Percentiles rank a stretch among this genome's conserved stretches.
phyloP scores from a whole-genome alignment of 1,284 basidiomycete species.

The Fomitopsis pinicola region DNA sequence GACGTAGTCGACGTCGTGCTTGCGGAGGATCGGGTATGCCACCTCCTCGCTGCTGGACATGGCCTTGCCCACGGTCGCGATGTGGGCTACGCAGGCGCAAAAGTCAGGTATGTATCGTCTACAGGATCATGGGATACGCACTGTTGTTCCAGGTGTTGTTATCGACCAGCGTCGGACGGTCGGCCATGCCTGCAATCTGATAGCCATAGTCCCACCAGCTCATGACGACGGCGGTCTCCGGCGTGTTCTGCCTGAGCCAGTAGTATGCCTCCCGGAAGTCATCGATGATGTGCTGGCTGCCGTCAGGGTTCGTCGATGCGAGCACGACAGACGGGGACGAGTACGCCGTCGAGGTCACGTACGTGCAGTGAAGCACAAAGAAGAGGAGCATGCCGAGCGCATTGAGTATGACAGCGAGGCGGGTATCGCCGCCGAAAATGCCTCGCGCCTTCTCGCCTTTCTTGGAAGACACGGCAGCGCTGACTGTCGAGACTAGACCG shows the following conservation, averaged over 20 bases:
- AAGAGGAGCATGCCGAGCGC: constrained; percentile 79
- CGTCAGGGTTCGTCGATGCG: constrained; percentile 78
- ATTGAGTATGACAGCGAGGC: constrained; percentile 74
- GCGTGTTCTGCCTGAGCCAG: constrained; percentile 96
- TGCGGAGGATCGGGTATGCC: constrained; percentile 93
- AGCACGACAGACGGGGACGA: constrained; percentile 98
- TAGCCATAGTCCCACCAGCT: constrained; percentile 99
- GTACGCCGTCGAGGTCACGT: constrained; percentile 93
- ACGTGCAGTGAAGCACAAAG: constrained; percentile 97
- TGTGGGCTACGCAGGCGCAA: constrained; percentile 59
- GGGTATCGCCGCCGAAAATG: constrained; percentile 84
- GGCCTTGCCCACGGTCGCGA: constrained; percentile 95
- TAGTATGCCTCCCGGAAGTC: constrained; percentile 99
- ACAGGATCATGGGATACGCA: constrained; percentile 35
- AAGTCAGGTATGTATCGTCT: constrained; percentile 11
- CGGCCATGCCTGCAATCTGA: constrained; percentile 98
- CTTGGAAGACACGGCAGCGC: constrained; percentile 25
- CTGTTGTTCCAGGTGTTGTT: constrained; percentile 99
- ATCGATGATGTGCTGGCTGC: constrained; percentile 93
- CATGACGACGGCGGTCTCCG: constrained; percentile 91
- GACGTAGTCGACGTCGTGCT: constrained; percentile 98
- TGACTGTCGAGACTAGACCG: constrained; percentile 42
- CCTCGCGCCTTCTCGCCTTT: constrained; percentile 42
- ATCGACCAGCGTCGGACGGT: constrained; percentile 95
- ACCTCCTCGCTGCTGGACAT: constrained; percentile 95